phyloP scores from a whole-genome alignment of 129 eudicot genomes.

The Lactuca sativa region DNA sequence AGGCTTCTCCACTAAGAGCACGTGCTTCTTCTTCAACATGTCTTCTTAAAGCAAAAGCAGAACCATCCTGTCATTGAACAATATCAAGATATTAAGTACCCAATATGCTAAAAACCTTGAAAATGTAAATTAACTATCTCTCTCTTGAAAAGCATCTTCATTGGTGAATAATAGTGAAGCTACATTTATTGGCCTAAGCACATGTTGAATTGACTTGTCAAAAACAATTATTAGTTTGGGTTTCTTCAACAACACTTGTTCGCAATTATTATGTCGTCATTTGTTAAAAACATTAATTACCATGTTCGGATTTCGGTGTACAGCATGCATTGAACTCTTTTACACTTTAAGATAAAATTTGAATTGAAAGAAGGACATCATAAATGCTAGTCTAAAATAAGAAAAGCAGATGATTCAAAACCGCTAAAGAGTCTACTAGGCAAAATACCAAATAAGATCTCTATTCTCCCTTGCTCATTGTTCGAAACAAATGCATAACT shows the following conservation, averaged over 20 bases:
- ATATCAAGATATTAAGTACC: background rate
- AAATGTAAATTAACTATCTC: background rate
- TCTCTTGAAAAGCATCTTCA: constrained; percentile 2
- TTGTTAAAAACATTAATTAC: constrained; percentile 16
- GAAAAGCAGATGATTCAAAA: constrained; percentile 5
- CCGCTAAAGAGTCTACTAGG: constrained; percentile 3
- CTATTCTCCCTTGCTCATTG: background rate
- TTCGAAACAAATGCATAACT: background rate
- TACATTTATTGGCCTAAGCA: constrained; percentile 24
- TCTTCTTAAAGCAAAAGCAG: constrained; percentile 74
- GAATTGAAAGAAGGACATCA: background rate
- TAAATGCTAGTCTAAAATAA: constrained; percentile 14
- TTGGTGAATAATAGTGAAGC: background rate
- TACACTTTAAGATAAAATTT: background rate
- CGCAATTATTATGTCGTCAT: background rate
- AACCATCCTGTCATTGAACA: constrained; percentile 70
- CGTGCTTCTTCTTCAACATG: constrained; percentile 89
- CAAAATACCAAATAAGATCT: constrained; percentile 11
- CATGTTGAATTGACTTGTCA: background rate
- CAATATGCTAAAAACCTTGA: background rate
- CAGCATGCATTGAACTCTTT: background rate
- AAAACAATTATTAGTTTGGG: constrained; percentile 7
- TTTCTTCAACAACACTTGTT: background rate
- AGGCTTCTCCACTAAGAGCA: constrained; percentile 87
- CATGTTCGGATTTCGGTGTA: background rate